Evolutionary conservation across 345 rosid genomes (phyloP), one percentile per base, ranked within the genome.

Genomic region (Reutealis trisperma): DNA sequence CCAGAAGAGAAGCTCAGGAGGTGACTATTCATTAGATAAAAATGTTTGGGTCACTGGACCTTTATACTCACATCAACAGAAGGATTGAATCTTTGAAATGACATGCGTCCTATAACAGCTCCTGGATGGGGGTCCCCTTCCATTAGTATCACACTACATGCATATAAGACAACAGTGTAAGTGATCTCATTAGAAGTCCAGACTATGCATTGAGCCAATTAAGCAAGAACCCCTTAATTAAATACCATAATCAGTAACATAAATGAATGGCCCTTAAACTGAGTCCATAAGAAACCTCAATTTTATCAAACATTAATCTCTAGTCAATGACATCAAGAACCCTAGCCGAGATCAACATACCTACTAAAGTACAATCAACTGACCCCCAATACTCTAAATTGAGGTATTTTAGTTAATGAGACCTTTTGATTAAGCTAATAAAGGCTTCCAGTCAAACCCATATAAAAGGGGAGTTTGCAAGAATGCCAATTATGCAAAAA

Each of bases 91-190:
- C 92, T 91, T 77, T 83, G 90, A 86, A 96, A 96, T 51, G 99
- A 96, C 97, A 96, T 90, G 73, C 98, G 93, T 45, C 98, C 99
- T n/a, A 86, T 68, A 61, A 75, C 64, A 58, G 94, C 94, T 77
- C 91, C 92, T 37, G 98, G 98, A 78, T 83, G 94, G 45, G 98
- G 99, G 88, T 91, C 94, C 67, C 97, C 95, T 83, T 96, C 98
- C 88, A 89, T 88, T 82, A 92, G 83, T 37, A 96, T 93, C 83
- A 92, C 86, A 72, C 97, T 96, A 57, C 22, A 78, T 1, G 54
- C 45, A n/a, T 13, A 44, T 3, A 64, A 54, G 54, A 73, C 70
- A 77, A 19, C 19, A 71, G 6, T 6, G 18, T 30, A 37, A 79
- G 21, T 70, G 18, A 63, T 63, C 24, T 68, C 24, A 45, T 18